Evolutionary conservation across 2,329 filamentous ascomycete species (phyloP).

Genomic region (Chaetomium strumarium): DNA sequence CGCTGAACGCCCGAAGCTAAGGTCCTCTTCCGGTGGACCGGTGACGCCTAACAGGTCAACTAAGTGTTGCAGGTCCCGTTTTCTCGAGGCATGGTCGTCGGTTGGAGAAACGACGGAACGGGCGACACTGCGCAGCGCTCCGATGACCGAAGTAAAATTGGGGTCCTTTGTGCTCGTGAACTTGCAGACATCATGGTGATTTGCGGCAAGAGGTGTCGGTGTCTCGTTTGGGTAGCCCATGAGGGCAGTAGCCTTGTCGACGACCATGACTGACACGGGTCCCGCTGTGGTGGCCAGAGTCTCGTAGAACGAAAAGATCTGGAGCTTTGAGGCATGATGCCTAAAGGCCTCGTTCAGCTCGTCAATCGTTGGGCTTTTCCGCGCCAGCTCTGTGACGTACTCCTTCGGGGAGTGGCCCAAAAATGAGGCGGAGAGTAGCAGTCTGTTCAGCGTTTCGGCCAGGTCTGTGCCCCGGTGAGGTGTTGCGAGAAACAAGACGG

Average conservation of each 20-base stretch:
- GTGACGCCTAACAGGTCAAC: slow-evolving; percentile 11
- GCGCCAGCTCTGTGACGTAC: slow-evolving; percentile 24
- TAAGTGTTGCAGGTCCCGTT: neutral
- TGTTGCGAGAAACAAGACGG: slow-evolving; percentile 28
- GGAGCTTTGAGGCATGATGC: slow-evolving; percentile 19
- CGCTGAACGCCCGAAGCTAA: slow-evolving; percentile 21
- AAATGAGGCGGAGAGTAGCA: slow-evolving; percentile 14
- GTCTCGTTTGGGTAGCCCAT: slow-evolving; percentile 21
- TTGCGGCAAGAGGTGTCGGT: slow-evolving; percentile 19
- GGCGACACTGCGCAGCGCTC: slow-evolving; percentile 17
- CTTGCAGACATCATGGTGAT: slow-evolving; percentile 26
- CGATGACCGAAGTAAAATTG: slow-evolving; percentile 20
- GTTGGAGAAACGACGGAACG: slow-evolving; percentile 1
- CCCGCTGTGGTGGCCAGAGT: slow-evolving; percentile 19
- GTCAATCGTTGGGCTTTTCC: slow-evolving; percentile 16
- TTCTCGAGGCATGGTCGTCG: neutral
- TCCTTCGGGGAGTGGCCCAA: slow-evolving; percentile 21
- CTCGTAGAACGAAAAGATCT: slow-evolving; percentile 27
- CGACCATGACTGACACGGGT: slow-evolving; percentile 17
- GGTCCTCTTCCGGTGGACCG: slow-evolving; percentile 13
- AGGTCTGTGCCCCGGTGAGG: slow-evolving; percentile 25
- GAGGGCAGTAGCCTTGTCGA: slow-evolving; percentile 25
- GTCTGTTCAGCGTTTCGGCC: slow-evolving; percentile 21
- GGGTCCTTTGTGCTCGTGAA: slow-evolving; percentile 18
- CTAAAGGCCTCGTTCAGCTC: slow-evolving; percentile 29